A percentile compares a stretch with the other conserved stretches of the same genome.
Evolutionary conservation across 805 yeast species (phyloP).

Genomic region (Limtongia smithiae): DNA sequence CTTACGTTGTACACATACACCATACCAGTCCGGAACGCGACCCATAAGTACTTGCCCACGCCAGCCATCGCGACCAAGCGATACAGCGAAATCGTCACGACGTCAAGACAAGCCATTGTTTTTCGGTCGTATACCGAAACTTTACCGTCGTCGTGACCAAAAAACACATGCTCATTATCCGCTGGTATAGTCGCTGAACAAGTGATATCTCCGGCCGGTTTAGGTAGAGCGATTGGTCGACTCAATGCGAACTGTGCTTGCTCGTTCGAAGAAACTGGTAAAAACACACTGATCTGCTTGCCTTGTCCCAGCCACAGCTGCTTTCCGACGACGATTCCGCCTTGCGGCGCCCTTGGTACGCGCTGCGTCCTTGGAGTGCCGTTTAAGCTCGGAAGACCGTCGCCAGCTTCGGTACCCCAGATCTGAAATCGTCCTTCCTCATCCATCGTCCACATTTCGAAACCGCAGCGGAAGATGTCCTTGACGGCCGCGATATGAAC

Average conservation of each 20-base stretch:
- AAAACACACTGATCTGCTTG: conserved; percentile 36
- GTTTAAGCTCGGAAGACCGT: conserved; percentile 27
- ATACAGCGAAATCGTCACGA: conserved; percentile 35
- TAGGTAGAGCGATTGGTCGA: conserved; percentile 31
- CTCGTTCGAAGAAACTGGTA: conserved; percentile 29
- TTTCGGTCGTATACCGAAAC: conserved; percentile 35
- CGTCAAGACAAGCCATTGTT: conserved; percentile 32
- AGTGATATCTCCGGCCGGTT: conserved; percentile 34
- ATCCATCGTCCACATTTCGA: conserved; percentile 38
- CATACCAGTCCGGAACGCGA: conserved; percentile 40
- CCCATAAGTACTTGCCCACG: conserved; percentile 38
- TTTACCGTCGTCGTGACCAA: conserved; percentile 43
- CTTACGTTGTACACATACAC: conserved; percentile 37
- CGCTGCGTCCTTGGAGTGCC: conserved; percentile 34
- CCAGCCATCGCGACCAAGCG: conserved; percentile 32
- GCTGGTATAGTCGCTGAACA: conserved; percentile 32
- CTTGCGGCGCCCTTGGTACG: conserved; percentile 32
- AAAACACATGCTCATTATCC: conserved; percentile 34
- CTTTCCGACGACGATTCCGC: conserved; percentile 30
- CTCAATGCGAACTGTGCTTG: conserved; percentile 30
- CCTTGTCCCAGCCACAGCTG: conserved; percentile 39
- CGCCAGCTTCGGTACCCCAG: conserved; percentile 34
- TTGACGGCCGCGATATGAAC: conserved; percentile 26
- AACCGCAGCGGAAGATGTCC: conserved; percentile 26
- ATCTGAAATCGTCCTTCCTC: conserved; percentile 39